Evolutionary conservation across 2,329 filamentous ascomycete species (phyloP).

Genomic region (Trichoderma koningii): DNA sequence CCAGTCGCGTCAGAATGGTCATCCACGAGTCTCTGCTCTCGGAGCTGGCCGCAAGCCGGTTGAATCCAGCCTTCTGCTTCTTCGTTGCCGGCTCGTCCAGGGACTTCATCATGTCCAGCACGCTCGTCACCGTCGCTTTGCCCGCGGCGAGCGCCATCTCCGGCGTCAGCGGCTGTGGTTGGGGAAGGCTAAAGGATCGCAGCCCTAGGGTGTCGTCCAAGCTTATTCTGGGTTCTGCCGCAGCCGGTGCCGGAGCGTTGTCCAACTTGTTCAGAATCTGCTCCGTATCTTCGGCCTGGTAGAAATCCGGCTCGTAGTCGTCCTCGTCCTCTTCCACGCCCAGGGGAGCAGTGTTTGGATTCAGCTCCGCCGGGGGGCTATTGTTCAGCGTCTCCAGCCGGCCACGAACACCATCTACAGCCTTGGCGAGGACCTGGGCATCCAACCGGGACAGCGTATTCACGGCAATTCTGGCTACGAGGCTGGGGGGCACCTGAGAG

Average conservation of each 20-base stretch:
- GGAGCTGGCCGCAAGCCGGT: conserved; percentile 78
- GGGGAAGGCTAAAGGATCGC: conserved; percentile 76
- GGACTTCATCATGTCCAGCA: conserved; percentile 75
- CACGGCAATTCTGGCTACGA: conserved; percentile 80
- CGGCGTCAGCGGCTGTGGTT: conserved; percentile 71
- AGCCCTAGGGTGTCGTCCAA: conserved; percentile 58
- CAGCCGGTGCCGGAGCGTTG: conserved; percentile 58
- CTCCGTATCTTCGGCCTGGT: conserved; percentile 73
- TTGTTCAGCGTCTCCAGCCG: conserved; percentile 51
- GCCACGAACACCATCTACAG: conserved; percentile 64
- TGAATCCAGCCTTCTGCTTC: conserved; percentile 72
- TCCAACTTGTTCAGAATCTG: conserved; percentile 79
- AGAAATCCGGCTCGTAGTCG: conserved; percentile 89
- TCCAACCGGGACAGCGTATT: conserved; percentile 75
- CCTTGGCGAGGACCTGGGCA: conserved; percentile 66
- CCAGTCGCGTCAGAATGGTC: conserved; percentile 80
- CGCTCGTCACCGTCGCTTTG: conserved; percentile 70
- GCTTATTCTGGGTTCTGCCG: conserved; percentile 29
- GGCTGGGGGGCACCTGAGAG: conserved; percentile 70
- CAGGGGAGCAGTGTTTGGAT: conserved; percentile 61
- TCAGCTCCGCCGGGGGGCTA: conserved; percentile 50
- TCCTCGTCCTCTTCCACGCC: conserved; percentile 77
- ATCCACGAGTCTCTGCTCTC: conserved; percentile 90
- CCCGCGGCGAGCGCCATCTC: conserved; percentile 74
- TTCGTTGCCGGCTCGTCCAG: conserved; percentile 67